Percentiles rank a stretch among this genome's conserved stretches.
Conservation (phyloP, 75 land plant species). For the Azolla pinnata region DNA sequence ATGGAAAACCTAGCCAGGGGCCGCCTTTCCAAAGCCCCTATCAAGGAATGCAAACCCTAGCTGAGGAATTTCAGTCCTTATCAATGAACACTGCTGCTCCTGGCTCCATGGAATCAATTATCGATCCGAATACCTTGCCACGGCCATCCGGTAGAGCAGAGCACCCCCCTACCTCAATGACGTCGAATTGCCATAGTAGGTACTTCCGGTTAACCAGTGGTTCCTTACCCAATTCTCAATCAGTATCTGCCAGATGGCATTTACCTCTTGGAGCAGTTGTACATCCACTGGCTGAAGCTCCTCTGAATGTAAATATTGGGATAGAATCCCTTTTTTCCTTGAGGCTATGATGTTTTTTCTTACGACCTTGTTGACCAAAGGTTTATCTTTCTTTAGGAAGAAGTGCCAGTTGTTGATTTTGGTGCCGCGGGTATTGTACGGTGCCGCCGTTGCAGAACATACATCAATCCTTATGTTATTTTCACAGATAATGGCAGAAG, state of each 20-base stretch:
- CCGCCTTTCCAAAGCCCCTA: slow-evolving; percentile 44
- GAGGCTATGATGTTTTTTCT: neutral
- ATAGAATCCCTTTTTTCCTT: neutral
- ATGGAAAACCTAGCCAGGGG: slow-evolving; percentile 38
- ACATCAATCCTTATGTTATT: slow-evolving; percentile 84
- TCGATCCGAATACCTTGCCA: slow-evolving; percentile 56
- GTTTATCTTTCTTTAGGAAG: slow-evolving; percentile 45
- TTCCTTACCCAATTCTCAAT: slow-evolving; percentile 84
- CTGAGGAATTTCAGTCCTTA: slow-evolving; percentile 81
- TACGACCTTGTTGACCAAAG: no score
- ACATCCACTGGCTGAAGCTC: slow-evolving; percentile 90
- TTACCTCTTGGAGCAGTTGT: slow-evolving; percentile 93
- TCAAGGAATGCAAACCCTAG: slow-evolving; percentile 42
- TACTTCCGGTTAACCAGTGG: slow-evolving; percentile 74
- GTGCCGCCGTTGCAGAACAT: slow-evolving; percentile 91
- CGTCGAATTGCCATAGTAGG: slow-evolving; percentile 61
- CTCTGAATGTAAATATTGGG: slow-evolving; percentile 48
- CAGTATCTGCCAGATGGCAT: slow-evolving; percentile 87
- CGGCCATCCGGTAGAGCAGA: slow-evolving; percentile 59
- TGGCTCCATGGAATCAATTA: slow-evolving; percentile 63
- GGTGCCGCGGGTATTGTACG: slow-evolving; percentile 68
- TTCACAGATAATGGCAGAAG: slow-evolving; percentile 88
- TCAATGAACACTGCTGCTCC: slow-evolving; percentile 52
- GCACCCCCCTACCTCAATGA: slow-evolving; percentile 28
- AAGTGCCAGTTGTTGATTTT: slow-evolving; percentile 82